Conservation (phyloP, 495 filamentous ascomycete genomes). For the Aspergillus heteromorphus region DNA sequence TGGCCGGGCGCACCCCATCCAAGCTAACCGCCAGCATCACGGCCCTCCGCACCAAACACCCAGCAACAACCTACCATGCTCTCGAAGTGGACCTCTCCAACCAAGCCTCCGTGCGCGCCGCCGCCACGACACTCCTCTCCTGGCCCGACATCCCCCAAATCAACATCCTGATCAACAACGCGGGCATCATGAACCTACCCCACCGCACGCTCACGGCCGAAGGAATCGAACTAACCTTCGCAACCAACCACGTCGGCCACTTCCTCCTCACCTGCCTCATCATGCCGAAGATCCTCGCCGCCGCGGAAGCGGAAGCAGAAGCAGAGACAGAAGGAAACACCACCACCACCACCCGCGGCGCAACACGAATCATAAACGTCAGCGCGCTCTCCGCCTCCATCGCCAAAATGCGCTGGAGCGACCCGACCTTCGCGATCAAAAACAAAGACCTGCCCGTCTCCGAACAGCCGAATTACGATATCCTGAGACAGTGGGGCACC, state of each 20-base stretch:
- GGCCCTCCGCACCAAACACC: slow-evolving; percentile 26
- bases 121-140: slow-evolving; percentile 44
- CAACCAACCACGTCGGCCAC: slow-evolving; percentile 51
- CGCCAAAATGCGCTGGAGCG: slow-evolving; percentile 41
- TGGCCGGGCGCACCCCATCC: slow-evolving; percentile 44
- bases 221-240: slow-evolving; percentile 51
- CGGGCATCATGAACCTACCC: slow-evolving; percentile 55
- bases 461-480: not conserved
- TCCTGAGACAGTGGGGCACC: too few species aligned
- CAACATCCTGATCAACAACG: slow-evolving; percentile 67
- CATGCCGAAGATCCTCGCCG: slow-evolving; percentile 37
- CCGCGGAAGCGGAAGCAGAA: too few species aligned
- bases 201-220: slow-evolving; percentile 29
- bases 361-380: slow-evolving; percentile 17
- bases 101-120: slow-evolving; percentile 37
- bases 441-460: not conserved
- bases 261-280: slow-evolving; percentile 57
- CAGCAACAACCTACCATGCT: slow-evolving; percentile 27
- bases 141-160: slow-evolving; percentile 45
- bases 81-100: slow-evolving; percentile 41
- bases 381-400: slow-evolving; percentile 33
- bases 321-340: not conserved
- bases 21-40: slow-evolving; percentile 33
- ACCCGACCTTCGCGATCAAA: slow-evolving; percentile 47
- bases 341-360: slow-evolving; percentile 12